Conservation (phyloP, 129 eudicot genomes). For the Oenanthe sinensis region DNA sequence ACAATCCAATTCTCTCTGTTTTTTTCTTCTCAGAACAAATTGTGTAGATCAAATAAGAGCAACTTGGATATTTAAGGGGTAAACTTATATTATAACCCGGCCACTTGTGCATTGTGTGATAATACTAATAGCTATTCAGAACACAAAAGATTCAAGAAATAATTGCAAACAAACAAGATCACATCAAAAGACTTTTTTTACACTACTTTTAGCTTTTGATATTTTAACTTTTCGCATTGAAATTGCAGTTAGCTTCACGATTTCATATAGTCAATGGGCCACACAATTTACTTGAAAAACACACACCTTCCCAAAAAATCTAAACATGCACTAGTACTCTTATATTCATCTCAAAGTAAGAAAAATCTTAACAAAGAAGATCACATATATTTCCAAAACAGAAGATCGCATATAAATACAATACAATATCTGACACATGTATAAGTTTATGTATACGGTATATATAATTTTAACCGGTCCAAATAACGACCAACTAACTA, state of each 20-base stretch:
- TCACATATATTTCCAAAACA: neutral
- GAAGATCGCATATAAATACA: neutral
- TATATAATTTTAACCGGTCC: too few species aligned
- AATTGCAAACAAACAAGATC: neutral
- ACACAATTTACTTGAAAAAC: neutral
- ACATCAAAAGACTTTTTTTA: neutral
- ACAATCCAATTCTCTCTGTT: too few species aligned
- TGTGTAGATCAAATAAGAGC: too few species aligned
- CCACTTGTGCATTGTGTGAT: neutral
- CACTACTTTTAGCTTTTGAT: neutral
- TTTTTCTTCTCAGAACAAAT: too few species aligned
- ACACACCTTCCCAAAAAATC: neutral
- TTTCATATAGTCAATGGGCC: neutral
- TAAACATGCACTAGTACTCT: neutral
- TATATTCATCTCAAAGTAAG: neutral
- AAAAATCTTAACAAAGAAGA: neutral
- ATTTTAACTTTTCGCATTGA: neutral
- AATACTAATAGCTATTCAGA: neutral
- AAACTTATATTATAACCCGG: neutral
- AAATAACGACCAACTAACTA: neutral
- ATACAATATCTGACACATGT: neutral
- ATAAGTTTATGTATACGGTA: too few species aligned
- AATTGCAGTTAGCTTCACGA: neutral
- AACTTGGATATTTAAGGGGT: neutral
- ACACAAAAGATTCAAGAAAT: neutral